These are phyloP conservation scores for Fragilaria radians DNA, from an alignment of 108 stramenopile species.

Conservation along the genomic window DNA sequence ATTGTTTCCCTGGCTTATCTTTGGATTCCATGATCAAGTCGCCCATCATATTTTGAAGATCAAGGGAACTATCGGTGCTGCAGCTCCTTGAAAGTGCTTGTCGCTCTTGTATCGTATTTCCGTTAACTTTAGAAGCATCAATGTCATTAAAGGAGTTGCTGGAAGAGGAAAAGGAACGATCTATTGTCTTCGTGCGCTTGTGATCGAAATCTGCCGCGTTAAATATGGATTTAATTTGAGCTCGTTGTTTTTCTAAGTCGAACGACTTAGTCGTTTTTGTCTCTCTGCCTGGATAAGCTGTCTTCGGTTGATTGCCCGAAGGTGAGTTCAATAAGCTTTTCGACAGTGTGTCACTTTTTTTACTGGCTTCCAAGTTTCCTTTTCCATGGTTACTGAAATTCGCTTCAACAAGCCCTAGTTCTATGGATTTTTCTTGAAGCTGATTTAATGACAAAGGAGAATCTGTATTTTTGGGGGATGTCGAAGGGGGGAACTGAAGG, in stretches of 20 bases:
- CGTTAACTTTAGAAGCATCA: background rate
- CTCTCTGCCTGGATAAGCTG: too few relatives aligned
- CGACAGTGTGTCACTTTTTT: background rate
- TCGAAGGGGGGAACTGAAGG: background rate
- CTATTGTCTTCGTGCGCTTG: background rate
- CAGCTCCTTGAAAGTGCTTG: background rate
- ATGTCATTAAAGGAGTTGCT: background rate
- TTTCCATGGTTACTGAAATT: background rate
- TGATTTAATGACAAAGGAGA: background rate
- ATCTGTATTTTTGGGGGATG: background rate
- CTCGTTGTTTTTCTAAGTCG: too few relatives aligned
- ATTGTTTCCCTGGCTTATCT: background rate
- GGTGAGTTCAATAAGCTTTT: background rate
- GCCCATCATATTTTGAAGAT: conserved; percentile 2
- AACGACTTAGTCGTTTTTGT: too few relatives aligned
- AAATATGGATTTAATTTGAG: too few relatives aligned
- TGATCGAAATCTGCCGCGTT: too few relatives aligned
- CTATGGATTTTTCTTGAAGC: background rate
- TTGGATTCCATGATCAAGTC: background rate
- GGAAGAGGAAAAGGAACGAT: background rate
- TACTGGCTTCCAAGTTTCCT: background rate
- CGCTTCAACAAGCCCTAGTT: background rate
- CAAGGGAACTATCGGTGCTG: background rate
- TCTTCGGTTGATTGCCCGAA: too few relatives aligned
- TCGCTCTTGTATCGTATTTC: background rate